phyloP scores from a whole-genome alignment of 1,284 basidiomycete species.

The Phellopilus nigrolimitatus region DNA sequence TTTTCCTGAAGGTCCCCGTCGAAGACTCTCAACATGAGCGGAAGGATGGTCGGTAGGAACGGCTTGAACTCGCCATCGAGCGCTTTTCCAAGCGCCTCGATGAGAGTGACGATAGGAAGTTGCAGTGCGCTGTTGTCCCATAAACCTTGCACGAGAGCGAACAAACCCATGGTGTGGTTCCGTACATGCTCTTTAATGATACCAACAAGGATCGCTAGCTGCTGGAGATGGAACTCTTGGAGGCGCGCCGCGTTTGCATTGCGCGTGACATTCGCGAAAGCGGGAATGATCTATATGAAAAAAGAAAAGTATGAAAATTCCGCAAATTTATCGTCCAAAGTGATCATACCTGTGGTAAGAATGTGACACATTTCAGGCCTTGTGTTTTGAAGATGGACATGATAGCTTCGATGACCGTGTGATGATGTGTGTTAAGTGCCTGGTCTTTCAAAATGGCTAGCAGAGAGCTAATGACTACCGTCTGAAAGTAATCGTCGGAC shows the following conservation, averaged over 20 bases:
- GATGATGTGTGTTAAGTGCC: slow-evolving; percentile 80
- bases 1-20: slow-evolving; percentile 84
- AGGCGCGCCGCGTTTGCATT: slow-evolving; percentile 71
- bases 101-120: slow-evolving; percentile 88
- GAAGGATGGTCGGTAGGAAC: slow-evolving; percentile 90
- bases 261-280: slow-evolving; percentile 87
- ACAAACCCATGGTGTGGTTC: slow-evolving; percentile 83
- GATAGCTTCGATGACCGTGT: slow-evolving; percentile 95
- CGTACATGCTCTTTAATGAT: slow-evolving; percentile 99
- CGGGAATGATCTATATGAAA: slow-evolving; percentile 96
- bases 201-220: slow-evolving; percentile 91
- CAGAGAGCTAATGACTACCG: slow-evolving; percentile 89
- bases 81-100: slow-evolving; percentile 93
- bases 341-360: slow-evolving; percentile 77
- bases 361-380: slow-evolving; percentile 93
- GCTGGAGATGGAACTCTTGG: slow-evolving; percentile 95
- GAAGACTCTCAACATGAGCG: slow-evolving; percentile 87
- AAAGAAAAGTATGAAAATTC: slow-evolving; percentile 4
- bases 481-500: slow-evolving; percentile 96
- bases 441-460: slow-evolving; percentile 88
- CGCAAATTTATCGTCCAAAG: slow-evolving; percentile 20
- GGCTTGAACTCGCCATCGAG: slow-evolving; percentile 98
- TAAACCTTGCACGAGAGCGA: slow-evolving; percentile 79
- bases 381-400: slow-evolving; percentile 99
- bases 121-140: slow-evolving; percentile 89